Evolutionary conservation across 169 alveolate genomes (phyloP), one percentile per base, ranked within the genome.

Genomic region (Plasmodium gonderi): DNA sequence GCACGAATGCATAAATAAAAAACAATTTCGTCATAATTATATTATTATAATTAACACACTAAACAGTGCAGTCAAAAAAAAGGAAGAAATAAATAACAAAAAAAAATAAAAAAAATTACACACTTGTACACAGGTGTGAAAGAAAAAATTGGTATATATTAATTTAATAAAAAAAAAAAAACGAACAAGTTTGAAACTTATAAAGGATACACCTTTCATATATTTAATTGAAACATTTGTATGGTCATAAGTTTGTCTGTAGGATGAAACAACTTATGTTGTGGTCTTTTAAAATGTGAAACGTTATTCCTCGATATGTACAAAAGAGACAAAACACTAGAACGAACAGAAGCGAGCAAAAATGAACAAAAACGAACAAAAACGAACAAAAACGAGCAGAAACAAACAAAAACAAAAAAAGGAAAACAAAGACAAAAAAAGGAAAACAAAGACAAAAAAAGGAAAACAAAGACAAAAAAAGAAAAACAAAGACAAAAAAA

Each of bases 11-110:
- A 65, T 75, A 42, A 67, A 54, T 76, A 76, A 47, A 75, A 87
- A 87, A 87, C 87, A 75, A 54, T 54, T 74, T 87, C 47, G 72
- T 54, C 93, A 87, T 87, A 38, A 51, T 87, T 87, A 60, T 69
- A 29, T 69, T 83, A 23, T 29, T 76, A n/a, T n/a, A n/a, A 23
- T 29, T 20, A 23, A 36, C 33, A 23, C 6, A n/a, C n/a, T n/a
- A n/a, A n/a, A n/a, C n/a, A n/a, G n/a, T n/a, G n/a, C n/a, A n/a
- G n/a, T n/a, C n/a, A n/a, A n/a, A n/a, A n/a, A n/a, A n/a, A n/a
- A n/a, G n/a, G n/a, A 38, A 33, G n/a, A 7, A 67, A 74, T 20
- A 69, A 12, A 45, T 0, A 17, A 64, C 3, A 49, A 6, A 33
- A 75, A 23, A 64, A 80, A 80, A 65, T 31, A 65, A 80, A 38